Evolutionary conservation across 208 protist genomes (phyloP), one percentile per base, ranked within the genome.

Genomic region (Trypanosoma conorhini): DNA sequence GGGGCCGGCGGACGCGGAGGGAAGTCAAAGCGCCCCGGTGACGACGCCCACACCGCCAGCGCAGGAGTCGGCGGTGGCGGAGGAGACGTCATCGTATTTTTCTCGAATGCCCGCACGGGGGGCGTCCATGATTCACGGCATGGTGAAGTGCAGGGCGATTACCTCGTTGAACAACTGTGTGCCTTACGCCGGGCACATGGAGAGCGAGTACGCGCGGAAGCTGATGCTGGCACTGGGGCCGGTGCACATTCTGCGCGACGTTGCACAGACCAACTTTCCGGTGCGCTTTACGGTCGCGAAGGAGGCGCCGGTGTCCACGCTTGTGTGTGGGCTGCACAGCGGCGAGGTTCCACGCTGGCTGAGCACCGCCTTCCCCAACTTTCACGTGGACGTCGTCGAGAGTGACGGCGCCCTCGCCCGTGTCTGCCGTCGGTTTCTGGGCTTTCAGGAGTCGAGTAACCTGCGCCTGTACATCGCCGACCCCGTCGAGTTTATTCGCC

Each of bases 271-370:
- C 30, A 69, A 79, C 7, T 28, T 92, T 48, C 87, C 92, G 10
- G 19, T 72, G 21, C 87, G 92, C 55, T 92, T 96, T n/a, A 90
- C 89, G 26, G 77, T 72, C 33, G 80, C 82, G 21, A 93, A 90
- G 70, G 72, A 96, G 72, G 55, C 76, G 0, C 69, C 83, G 7
- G 72, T 94, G 3, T 79, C 88, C 60, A 86, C 86, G 55, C 75
- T 96, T 55, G 83, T 96, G n/a, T 73, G 92, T 5, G 92, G 92
- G 13, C 71, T 96, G 42, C 87, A 93, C 70, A 87, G 86, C 46
- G 89, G 92, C 22, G 89, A 88, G 75, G 67, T 95, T 51, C 82
- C 92, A 31, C 87, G 87, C 9, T 96, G 88, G 88, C 74, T 96
- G 38, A 92, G 82, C 67, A 77, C 72, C 59, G 77, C 79, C 57